Conservation (phyloP, 2,329 filamentous ascomycete species). For the Neonectria punicea region DNA sequence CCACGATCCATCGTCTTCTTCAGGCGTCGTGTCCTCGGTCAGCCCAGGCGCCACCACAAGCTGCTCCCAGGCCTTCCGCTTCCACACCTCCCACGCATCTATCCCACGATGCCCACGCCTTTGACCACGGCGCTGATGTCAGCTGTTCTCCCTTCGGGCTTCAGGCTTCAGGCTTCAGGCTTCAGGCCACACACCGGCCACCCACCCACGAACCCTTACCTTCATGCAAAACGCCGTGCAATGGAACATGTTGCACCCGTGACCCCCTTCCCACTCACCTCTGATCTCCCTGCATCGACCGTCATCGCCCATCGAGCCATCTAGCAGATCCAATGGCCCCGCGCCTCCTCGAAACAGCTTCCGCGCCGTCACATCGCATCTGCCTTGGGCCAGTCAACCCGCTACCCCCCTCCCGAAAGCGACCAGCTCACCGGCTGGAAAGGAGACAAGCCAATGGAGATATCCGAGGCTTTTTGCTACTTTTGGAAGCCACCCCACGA, state of each 20-base stretch:
- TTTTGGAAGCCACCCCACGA: slow-evolving; percentile 38
- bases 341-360: slow-evolving; percentile 25
- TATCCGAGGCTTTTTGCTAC: slow-evolving; percentile 26
- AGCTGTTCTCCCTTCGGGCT: slow-evolving; percentile 14
- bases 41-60: slow-evolving; percentile 9
- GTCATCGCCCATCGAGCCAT: slow-evolving; percentile 12
- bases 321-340: slow-evolving; percentile 17
- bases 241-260: slow-evolving; percentile 19
- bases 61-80: slow-evolving; percentile 8
- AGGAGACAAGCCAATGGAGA: slow-evolving; percentile 21
- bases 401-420: slow-evolving; percentile 25
- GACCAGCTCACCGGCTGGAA: slow-evolving; percentile 26
- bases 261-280: slow-evolving; percentile 29
- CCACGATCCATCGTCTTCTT: not conserved
- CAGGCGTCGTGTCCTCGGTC: slow-evolving; percentile 15
- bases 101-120: slow-evolving; percentile 8
- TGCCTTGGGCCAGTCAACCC: slow-evolving; percentile 14
- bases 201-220: slow-evolving; percentile 8
- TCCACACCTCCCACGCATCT: slow-evolving; percentile 4
- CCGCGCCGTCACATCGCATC: slow-evolving; percentile 31
- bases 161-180: slow-evolving; percentile 1
- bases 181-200: not conserved
- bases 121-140: slow-evolving; percentile 19
- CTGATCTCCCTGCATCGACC: slow-evolving; percentile 27
- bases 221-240: slow-evolving; percentile 16